These are phyloP conservation scores for Linnemannia schmuckeri DNA, from an alignment of 192 early-diverging fungal species.

Conservation along the genomic window DNA sequence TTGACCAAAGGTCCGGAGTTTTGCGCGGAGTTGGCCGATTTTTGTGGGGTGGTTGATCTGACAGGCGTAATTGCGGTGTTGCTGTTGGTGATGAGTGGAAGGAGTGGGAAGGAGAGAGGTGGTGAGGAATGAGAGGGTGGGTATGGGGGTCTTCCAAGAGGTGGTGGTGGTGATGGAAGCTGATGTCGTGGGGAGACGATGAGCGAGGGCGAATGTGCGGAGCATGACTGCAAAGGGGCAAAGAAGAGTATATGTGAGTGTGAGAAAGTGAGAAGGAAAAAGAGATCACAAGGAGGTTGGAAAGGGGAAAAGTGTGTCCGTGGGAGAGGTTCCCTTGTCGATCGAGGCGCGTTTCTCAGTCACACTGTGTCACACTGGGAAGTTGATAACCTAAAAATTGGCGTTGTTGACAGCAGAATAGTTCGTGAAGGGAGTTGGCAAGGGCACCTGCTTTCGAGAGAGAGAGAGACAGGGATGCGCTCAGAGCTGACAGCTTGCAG, in stretches of 20 bases:
- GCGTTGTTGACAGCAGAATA: too few relatives aligned
- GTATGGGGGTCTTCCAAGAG: not conserved
- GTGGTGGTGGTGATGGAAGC: not conserved
- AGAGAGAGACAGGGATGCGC: too few relatives aligned
- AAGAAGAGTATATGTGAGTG: too few relatives aligned
- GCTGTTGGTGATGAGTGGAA: not conserved
- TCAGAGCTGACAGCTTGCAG: too few relatives aligned
- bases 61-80: slow-evolving; percentile 18
- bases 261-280: not conserved
- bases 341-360: too few relatives aligned
- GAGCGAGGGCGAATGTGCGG: not conserved
- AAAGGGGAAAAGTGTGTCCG: too few relatives aligned
- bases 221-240: not conserved
- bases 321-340: too few relatives aligned
- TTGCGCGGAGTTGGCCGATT: slow-evolving; percentile 45
- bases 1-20: slow-evolving; percentile 53
- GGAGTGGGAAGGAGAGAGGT: not conserved
- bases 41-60: slow-evolving; percentile 51
- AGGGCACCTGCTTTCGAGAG: too few relatives aligned
- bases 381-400: too few relatives aligned
- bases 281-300: not conserved
- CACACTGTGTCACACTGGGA: too few relatives aligned
- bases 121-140: not conserved
- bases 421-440: too few relatives aligned
- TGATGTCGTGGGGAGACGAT: not conserved